Conservation (phyloP, 179 eudicot genomes). For the Spergularia azorica region DNA sequence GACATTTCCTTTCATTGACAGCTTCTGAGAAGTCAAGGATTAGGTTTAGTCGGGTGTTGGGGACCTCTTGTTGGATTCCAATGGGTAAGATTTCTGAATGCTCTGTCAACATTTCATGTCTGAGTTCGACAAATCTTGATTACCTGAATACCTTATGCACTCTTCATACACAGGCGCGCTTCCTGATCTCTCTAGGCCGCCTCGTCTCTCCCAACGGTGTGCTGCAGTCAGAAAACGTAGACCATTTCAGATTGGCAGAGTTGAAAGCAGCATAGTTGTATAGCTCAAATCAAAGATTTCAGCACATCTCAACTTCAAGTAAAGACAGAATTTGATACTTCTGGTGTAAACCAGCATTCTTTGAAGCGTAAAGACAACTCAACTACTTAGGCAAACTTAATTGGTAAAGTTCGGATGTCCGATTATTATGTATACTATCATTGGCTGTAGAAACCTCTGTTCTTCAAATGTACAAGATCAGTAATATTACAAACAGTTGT, state of each 20-base stretch:
- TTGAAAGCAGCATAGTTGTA: constrained; percentile 49
- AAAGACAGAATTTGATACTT: neutral
- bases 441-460: neutral
- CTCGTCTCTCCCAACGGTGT: constrained; percentile 71
- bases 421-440: neutral
- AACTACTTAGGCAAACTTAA: neutral
- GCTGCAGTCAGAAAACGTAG: constrained; percentile 58
- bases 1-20: constrained; percentile 25
- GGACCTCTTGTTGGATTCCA: constrained; percentile 77
- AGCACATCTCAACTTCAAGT: neutral
- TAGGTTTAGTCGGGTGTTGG: constrained; percentile 83
- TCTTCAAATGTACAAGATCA: too few species aligned
- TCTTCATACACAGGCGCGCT: constrained; percentile 58
- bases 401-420: neutral
- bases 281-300: constrained; percentile 5
- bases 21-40: constrained; percentile 65
- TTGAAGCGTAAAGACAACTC: constrained; percentile 23
- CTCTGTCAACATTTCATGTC: neutral
- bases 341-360: constrained; percentile 12
- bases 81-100: constrained; percentile 58
- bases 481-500: too few species aligned
- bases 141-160: neutral
- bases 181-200: constrained; percentile 57
- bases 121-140: neutral
- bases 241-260: constrained; percentile 43